Conservation (phyloP, 345 rosid species). For the Lagerstroemia speciosa region DNA sequence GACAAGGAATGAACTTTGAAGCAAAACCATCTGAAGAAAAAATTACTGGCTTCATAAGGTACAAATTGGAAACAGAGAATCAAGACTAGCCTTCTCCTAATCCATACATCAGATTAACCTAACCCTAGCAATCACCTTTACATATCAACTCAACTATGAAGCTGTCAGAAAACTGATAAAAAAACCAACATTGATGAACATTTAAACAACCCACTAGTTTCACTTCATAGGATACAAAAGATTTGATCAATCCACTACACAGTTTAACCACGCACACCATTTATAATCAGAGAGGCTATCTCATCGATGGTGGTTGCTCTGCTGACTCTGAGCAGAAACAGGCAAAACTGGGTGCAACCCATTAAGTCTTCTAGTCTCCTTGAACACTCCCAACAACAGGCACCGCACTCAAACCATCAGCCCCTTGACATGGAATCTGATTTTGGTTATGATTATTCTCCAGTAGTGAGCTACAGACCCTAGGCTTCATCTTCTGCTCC, state of each 20-base stretch:
- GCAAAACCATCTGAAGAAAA: neutral
- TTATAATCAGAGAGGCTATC: neutral
- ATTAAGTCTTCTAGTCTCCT: conserved; percentile 1
- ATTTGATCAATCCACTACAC: neutral
- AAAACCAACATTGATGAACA: neutral
- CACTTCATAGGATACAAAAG: neutral
- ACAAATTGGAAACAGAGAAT: neutral
- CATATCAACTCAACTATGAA: neutral
- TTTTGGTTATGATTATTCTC: neutral
- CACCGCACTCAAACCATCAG: neutral
- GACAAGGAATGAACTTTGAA: neutral
- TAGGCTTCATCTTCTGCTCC: conserved; percentile 12
- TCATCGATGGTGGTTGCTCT: neutral
- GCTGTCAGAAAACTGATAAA: neutral
- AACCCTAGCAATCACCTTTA: neutral
- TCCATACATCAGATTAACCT: neutral
- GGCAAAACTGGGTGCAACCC: conserved; percentile 7
- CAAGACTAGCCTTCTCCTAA: neutral
- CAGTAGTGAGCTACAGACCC: neutral
- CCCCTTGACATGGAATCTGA: conserved; percentile 4
- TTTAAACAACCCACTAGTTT: neutral
- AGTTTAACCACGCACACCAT: neutral
- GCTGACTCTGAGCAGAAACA: neutral
- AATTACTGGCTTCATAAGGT: neutral
- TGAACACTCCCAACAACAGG: conserved; percentile 5